Conservation (phyloP, 176 grass and related monocot genomes). For the Cenchrus fungigraminus region DNA sequence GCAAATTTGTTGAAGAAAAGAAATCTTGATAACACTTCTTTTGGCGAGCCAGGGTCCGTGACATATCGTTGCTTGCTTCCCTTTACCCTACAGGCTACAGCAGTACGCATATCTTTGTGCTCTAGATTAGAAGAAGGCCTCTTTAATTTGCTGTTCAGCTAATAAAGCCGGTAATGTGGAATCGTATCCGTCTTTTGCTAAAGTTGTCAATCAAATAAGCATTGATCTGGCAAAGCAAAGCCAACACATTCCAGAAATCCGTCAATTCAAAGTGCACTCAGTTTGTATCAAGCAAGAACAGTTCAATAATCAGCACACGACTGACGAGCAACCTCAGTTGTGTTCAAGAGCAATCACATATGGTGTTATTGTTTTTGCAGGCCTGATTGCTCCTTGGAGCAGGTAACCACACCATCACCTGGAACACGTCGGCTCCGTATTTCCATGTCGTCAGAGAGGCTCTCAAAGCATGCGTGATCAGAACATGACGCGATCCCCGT, state of each 20-base stretch:
- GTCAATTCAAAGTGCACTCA: not conserved
- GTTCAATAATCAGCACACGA: not conserved
- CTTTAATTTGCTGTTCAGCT: not conserved
- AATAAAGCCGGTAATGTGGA: not conserved
- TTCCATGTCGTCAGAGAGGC: not conserved
- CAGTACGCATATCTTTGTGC: not conserved
- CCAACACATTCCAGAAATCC: no score
- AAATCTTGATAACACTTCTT: not conserved
- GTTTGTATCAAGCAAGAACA: not conserved
- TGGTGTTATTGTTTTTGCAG: no score
- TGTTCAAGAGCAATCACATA: no score
- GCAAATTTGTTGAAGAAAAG: not conserved
- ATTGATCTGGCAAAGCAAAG: not conserved
- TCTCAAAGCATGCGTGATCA: not conserved
- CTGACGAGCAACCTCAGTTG: not conserved
- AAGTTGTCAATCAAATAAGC: not conserved
- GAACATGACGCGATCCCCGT: constrained; percentile 9
- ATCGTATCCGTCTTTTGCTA: not conserved
- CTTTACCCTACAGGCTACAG: not conserved
- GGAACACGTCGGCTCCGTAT: not conserved
- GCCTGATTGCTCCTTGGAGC: not conserved
- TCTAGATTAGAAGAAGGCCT: not conserved
- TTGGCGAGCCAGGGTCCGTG: not conserved
- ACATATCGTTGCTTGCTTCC: not conserved
- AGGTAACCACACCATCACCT: not conserved